phyloP scores from a whole-genome alignment of 495 filamentous ascomycete genomes.

The Glutinoglossum americanum region DNA sequence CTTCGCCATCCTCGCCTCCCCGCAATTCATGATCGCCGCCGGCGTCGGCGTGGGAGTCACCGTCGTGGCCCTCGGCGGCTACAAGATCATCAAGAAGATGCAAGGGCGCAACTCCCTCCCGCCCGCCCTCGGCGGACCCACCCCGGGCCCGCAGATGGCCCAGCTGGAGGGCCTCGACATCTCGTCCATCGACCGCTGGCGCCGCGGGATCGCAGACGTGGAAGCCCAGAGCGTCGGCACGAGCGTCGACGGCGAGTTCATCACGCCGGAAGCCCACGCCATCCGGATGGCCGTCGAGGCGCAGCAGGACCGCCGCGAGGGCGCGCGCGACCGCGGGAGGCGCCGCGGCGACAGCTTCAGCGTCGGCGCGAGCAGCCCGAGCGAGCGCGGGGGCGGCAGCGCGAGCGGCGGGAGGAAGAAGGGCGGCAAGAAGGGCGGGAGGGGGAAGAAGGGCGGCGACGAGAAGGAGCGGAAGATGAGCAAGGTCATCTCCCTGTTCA shows the following conservation, averaged over 20 bases:
- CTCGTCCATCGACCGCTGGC: constrained; percentile 54
- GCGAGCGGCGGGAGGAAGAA: constrained; percentile 9
- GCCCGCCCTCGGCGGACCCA: too few species aligned
- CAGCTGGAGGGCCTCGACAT: constrained; percentile 30
- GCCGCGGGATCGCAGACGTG: constrained; percentile 58
- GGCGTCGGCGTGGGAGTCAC: constrained; percentile 78
- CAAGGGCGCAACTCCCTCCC: constrained; percentile 23
- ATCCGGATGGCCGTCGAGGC: constrained; percentile 22
- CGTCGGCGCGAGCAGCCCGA: constrained; percentile 8
- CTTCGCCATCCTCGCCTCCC: constrained; percentile 67
- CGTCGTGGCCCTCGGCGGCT: constrained; percentile 83
- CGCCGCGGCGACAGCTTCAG: too few species aligned
- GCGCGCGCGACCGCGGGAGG: neutral
- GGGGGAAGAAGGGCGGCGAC: constrained; percentile 14
- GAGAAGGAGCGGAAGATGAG: constrained; percentile 30
- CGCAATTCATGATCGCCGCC: constrained; percentile 83
- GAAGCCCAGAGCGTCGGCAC: constrained; percentile 37
- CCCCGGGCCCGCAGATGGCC: constrained; percentile 8
- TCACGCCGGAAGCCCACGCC: constrained; percentile 53
- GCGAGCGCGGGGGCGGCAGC: constrained; percentile 7
- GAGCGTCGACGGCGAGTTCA: constrained; percentile 66
- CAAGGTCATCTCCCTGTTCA: constrained; percentile 23
- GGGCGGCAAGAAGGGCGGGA: constrained; percentile 15
- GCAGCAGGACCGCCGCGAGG: constrained; percentile 11
- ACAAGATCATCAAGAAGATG: constrained; percentile 88